Conservation (phyloP, 768 basidiomycete species). For the Termitomyces sp. region DNA sequence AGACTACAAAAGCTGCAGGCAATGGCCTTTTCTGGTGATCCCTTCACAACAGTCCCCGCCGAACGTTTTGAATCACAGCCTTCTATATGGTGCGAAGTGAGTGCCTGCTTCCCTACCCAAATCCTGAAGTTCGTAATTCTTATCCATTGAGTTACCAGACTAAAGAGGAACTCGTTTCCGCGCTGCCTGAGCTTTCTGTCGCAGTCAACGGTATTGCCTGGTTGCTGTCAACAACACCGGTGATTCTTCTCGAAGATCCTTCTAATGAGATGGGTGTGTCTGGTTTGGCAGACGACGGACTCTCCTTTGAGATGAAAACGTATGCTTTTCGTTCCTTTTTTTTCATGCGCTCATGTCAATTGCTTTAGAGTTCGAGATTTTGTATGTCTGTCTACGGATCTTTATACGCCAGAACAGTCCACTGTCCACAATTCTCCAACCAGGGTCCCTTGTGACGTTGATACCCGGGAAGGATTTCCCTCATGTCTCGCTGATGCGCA, state of each 20-base stretch:
- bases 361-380: conserved; percentile 10
- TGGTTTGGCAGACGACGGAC: conserved; percentile 1
- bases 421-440: not conserved
- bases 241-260: conserved; percentile 9
- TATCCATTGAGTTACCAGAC: conserved; percentile 7
- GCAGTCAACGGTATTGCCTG: conserved; percentile 15
- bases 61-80: conserved; percentile 1
- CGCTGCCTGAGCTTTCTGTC: conserved; percentile 15
- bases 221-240: conserved; percentile 10
- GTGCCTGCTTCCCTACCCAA: not conserved
- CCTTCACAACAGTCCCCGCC: not conserved
- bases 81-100: conserved; percentile 15
- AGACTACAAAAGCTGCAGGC: not conserved
- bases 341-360: not conserved
- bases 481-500: not conserved
- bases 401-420: not conserved
- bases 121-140: not conserved
- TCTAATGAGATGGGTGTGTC: conserved; percentile 4
- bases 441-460: not conserved
- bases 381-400: conserved; percentile 8
- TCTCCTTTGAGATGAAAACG: conserved; percentile 13
- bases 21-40: not conserved
- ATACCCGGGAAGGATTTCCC: not conserved
- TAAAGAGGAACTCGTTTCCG: conserved; percentile 16
- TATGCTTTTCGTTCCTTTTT: not conserved